Percentiles rank a stretch among this genome's conserved stretches.
Conservation (phyloP, 1,139 yeast species). For the Wickerhamiella infanticola region DNA sequence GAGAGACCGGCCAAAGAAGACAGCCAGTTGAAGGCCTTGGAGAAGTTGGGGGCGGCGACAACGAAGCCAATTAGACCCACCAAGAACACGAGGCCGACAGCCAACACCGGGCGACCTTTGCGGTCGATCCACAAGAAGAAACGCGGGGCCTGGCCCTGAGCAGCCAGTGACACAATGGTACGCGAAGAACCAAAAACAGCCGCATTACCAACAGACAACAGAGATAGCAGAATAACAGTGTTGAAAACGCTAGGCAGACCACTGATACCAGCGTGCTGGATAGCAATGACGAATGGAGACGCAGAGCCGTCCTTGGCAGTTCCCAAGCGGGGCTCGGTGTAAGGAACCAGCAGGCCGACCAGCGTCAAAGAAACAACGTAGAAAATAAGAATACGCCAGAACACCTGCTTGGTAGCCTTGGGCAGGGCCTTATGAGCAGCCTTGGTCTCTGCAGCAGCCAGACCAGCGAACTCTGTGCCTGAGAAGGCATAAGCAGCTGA, state of each 20-base stretch:
- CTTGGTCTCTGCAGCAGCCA: slow-evolving; percentile 73
- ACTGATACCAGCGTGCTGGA: slow-evolving; percentile 38
- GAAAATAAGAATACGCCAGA: slow-evolving; percentile 54
- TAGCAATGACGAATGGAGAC: slow-evolving; percentile 63
- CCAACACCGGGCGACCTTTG: slow-evolving; percentile 57
- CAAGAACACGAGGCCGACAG: slow-evolving; percentile 38
- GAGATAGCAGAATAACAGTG: slow-evolving; percentile 55
- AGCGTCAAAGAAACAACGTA: slow-evolving; percentile 45
- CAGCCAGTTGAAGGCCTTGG: slow-evolving; percentile 62
- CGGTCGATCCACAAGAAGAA: slow-evolving; percentile 59
- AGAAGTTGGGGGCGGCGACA: slow-evolving; percentile 48
- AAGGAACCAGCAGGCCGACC: slow-evolving; percentile 56
- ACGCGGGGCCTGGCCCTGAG: slow-evolving; percentile 68
- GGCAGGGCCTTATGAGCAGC: slow-evolving; percentile 60
- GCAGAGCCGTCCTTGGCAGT: slow-evolving; percentile 28
- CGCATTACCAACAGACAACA: slow-evolving; percentile 59
- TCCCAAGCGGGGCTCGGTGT: slow-evolving; percentile 26
- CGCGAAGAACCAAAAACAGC: slow-evolving; percentile 68
- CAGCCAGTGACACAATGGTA: slow-evolving; percentile 67
- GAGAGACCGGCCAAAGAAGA: slow-evolving; percentile 73
- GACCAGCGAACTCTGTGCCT: slow-evolving; percentile 67
- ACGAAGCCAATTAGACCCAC: slow-evolving; percentile 59
- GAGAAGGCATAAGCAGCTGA: slow-evolving; percentile 81
- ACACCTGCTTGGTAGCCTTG: slow-evolving; percentile 53
- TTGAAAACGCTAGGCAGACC: slow-evolving; percentile 59